A percentile compares a stretch with the other conserved stretches of the same genome.
These are phyloP conservation scores for Solanum habrochaites DNA, from an alignment of 257 asterid genomes.

Conservation along the genomic window DNA sequence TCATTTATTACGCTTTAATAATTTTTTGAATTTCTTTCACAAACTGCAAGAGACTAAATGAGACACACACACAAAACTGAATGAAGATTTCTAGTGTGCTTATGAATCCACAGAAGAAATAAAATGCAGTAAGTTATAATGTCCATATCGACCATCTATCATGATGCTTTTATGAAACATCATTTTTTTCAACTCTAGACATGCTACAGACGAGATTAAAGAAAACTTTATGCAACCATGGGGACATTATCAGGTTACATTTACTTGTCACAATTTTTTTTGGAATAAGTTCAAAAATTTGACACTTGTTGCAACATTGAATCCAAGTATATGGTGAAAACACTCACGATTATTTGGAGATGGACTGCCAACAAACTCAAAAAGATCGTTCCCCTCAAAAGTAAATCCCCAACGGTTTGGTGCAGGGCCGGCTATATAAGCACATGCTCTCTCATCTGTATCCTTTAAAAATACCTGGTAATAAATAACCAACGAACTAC, in stretches of 20 bases:
- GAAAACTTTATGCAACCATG: not conserved
- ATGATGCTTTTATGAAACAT: not conserved
- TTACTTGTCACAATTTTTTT: not conserved
- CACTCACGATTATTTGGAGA: constrained; percentile 46
- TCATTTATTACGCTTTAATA: not conserved
- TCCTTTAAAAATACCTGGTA: constrained; percentile 88
- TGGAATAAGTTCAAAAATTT: not conserved
- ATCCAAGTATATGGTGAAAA: not conserved
- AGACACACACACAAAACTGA: not conserved
- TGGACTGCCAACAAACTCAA: constrained; percentile 30
- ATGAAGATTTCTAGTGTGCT: not conserved
- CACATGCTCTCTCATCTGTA: constrained; percentile 99
- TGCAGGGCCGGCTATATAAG: constrained; percentile 99
- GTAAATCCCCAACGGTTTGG: constrained; percentile 99
- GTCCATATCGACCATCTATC: not conserved
- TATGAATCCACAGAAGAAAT: not conserved
- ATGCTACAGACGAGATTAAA: not conserved
- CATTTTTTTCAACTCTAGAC: not conserved
- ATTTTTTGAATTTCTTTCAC: not conserved
- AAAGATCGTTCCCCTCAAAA: constrained; percentile 73
- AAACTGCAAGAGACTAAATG: not conserved
- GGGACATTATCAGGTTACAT: not conserved
- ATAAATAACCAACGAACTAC: constrained; percentile 11
- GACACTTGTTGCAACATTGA: not conserved
- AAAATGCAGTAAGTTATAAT: not conserved